Conservation (phyloP, 1,284 basidiomycete genomes). For the Sparassis latifolia region DNA sequence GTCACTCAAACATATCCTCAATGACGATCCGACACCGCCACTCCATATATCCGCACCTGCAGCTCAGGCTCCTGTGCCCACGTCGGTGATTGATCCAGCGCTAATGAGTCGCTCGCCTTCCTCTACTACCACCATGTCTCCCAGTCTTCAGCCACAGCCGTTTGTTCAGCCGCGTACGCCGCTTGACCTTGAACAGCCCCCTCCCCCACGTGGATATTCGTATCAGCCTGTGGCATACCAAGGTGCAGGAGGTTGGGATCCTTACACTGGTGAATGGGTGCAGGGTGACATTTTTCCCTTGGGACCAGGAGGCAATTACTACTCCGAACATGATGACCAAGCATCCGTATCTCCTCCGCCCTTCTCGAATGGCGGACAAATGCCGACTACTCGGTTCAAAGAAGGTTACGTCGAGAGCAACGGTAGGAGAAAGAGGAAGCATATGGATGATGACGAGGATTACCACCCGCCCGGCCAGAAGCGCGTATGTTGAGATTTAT, state of each 20-base stretch:
- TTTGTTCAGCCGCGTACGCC: conserved; percentile 21
- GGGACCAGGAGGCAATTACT: conserved; percentile 32
- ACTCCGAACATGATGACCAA: conserved; percentile 24
- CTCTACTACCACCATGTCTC: conserved; percentile 16
- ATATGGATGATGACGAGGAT: conserved; percentile 45
- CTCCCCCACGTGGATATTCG: conserved; percentile 21
- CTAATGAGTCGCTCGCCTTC: conserved; percentile 15
- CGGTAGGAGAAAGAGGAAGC: conserved; percentile 47
- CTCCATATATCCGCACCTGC: conserved; percentile 16
- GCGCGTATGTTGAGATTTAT: conserved; percentile 39
- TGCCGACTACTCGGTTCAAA: conserved; percentile 20
- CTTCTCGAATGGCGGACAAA: conserved; percentile 19
- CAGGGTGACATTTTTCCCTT: conserved; percentile 33
- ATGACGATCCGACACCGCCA: conserved; percentile 50
- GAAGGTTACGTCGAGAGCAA: conserved; percentile 35
- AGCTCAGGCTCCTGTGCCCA: conserved; percentile 11
- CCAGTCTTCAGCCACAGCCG: conserved; percentile 16
- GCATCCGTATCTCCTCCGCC: conserved; percentile 23
- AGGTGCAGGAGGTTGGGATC: conserved; percentile 33
- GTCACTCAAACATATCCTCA: conserved; percentile 72
- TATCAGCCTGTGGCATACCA: conserved; percentile 31
- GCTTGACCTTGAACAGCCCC: conserved; percentile 24
- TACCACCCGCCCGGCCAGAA: conserved; percentile 45
- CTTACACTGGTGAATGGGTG: conserved; percentile 31
- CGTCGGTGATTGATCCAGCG: conserved; percentile 12